A percentile compares a stretch with the other conserved stretches of the same genome.
Evolutionary conservation across 164 flowering plant genomes (phyloP).

Genomic region (Houttuynia cordata): DNA sequence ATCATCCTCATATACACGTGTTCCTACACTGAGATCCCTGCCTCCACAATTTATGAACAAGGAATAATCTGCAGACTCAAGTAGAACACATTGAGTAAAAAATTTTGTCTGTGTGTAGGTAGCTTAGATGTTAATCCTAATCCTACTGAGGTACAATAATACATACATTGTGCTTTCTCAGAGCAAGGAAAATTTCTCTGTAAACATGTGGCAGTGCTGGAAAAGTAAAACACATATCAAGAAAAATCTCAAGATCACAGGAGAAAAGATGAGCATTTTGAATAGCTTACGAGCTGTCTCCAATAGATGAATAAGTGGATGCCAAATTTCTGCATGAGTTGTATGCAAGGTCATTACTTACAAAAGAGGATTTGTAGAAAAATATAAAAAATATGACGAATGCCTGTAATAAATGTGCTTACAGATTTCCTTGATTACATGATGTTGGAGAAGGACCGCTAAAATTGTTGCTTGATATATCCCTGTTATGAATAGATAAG

Average conservation of each 20-base stretch:
- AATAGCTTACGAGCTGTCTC: background rate
- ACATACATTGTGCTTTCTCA: background rate
- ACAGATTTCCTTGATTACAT: background rate
- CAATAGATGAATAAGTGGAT: background rate
- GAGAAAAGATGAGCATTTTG: background rate
- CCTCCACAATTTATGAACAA: conserved; percentile 47
- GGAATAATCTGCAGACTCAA: conserved; percentile 11
- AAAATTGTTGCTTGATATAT: background rate
- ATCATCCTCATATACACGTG: conserved; percentile 43
- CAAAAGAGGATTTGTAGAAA: too few relatives aligned
- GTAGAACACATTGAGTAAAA: background rate
- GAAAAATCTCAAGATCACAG: background rate
- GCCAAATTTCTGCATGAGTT: background rate
- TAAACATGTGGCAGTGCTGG: background rate
- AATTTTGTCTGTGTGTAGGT: too few relatives aligned
- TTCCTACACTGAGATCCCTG: conserved; percentile 8
- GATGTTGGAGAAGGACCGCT: background rate
- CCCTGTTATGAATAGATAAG: background rate
- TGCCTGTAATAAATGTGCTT: background rate
- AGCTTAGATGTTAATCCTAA: too few relatives aligned
- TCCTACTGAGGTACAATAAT: too few relatives aligned
- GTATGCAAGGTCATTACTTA: background rate
- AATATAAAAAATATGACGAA: too few relatives aligned
- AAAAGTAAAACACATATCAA: background rate
- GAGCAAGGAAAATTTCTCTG: background rate